phyloP scores from a whole-genome alignment of 2,329 filamentous ascomycete species.

The Calonectria pseudoturangicola region DNA sequence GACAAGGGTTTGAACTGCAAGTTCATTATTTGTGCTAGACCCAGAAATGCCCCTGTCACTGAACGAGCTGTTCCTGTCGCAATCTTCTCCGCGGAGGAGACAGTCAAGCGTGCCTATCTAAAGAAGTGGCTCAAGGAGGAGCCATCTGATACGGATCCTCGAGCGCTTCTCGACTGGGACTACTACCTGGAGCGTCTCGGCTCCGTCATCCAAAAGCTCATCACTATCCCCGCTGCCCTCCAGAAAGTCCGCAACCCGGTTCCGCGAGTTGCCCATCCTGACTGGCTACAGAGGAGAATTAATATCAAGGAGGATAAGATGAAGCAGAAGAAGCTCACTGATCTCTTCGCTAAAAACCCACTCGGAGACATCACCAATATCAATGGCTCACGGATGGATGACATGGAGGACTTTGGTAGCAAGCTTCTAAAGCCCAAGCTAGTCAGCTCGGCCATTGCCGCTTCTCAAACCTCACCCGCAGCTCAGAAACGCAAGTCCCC shows the following conservation, averaged over 20 bases:
- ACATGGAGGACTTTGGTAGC: constrained; percentile 88
- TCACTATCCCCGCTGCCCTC: constrained; percentile 97
- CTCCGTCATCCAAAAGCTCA: constrained; percentile 98
- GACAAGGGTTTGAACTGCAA: constrained; percentile 99
- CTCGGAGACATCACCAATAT: constrained; percentile 83
- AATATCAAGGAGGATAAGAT: constrained; percentile 97
- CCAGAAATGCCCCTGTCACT: constrained; percentile 92
- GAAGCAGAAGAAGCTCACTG: constrained; percentile 99
- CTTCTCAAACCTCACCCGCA: constrained; percentile 70
- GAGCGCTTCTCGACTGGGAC: constrained; percentile 94
- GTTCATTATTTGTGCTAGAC: constrained; percentile 95
- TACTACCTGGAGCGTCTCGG: constrained; percentile 98
- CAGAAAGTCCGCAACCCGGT: constrained; percentile 97
- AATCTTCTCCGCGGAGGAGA: constrained; percentile 95
- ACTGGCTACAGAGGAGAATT: constrained; percentile 96
- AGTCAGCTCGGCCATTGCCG: constrained; percentile 71
- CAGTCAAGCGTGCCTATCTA: constrained; percentile 90
- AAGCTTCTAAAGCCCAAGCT: constrained; percentile 80
- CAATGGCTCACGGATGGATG: constrained; percentile 72
- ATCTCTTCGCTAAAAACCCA: constrained; percentile 81
- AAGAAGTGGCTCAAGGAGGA: constrained; percentile 98
- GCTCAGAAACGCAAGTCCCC: constrained; percentile 84
- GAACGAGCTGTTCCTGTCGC: constrained; percentile 96
- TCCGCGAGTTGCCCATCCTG: constrained; percentile 93
- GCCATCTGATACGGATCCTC: constrained; percentile 90